These are phyloP conservation scores for Yamadazyma atlantica DNA, from an alignment of 1,139 yeast genomes.

Conservation along the genomic window DNA sequence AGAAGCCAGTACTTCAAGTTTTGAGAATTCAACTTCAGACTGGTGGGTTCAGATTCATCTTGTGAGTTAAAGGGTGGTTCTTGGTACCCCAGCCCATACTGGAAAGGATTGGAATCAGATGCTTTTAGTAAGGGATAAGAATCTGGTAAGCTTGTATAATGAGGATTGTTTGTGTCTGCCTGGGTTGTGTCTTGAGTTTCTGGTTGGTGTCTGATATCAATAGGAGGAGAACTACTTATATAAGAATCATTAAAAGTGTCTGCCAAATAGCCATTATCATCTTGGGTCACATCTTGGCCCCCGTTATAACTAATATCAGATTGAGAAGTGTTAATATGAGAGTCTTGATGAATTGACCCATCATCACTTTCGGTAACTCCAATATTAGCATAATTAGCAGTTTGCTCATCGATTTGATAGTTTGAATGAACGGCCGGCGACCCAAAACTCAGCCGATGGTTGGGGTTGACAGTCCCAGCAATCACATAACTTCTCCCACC, in stretches of 20 bases:
- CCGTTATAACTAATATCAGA: not conserved
- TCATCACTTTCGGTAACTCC: constrained; percentile 50
- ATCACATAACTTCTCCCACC: constrained; percentile 47
- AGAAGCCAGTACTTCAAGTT: constrained; percentile 19
- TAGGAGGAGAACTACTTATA: constrained; percentile 25
- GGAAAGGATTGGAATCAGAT: too few relatives aligned
- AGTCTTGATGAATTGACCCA: not conserved
- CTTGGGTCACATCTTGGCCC: constrained; percentile 3
- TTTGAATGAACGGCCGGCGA: constrained; percentile 49
- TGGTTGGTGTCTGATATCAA: constrained; percentile 18
- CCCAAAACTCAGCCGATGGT: constrained; percentile 14
- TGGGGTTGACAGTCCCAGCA: constrained; percentile 13
- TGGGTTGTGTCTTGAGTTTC: not conserved
- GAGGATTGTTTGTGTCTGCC: too few relatives aligned
- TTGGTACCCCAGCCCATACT: not conserved
- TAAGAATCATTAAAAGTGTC: constrained; percentile 14
- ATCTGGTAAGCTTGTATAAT: constrained; percentile 1
- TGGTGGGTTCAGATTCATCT: too few relatives aligned
- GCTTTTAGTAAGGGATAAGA: constrained; percentile 1
- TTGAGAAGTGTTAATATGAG: constrained; percentile 8
- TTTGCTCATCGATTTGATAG: constrained; percentile 57
- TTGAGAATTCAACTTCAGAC: too few relatives aligned
- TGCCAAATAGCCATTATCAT: constrained; percentile 3
- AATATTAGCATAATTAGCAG: constrained; percentile 61
- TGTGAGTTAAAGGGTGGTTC: not conserved